Evolutionary conservation across 129 eudicot species (phyloP), one percentile per base, ranked within the genome.

Genomic region (Flaveria sonorensis): DNA sequence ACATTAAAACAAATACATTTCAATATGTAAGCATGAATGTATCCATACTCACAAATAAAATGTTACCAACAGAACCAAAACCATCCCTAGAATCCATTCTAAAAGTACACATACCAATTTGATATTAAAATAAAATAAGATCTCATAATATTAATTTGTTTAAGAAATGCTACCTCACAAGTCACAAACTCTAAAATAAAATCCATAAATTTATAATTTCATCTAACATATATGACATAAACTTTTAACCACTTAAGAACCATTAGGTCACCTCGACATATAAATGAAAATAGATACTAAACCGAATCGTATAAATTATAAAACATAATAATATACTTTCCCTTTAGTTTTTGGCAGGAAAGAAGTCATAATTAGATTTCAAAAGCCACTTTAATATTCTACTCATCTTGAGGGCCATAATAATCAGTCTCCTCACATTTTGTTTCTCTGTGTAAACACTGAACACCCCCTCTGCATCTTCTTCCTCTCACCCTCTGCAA

Each of bases 311-410:
- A 21, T 21, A 57, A 21, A 12, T 6, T 57, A 21, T 21, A 57
- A 21, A 12, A 26, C 2, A 71, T 7, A 1, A 5, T 21, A 16
- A 50, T 19, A 53, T 8, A n/a, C 7, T 55, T 53, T 39, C 1
- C 11, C 23, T 43, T 45, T 68, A 20, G 6, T 10, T 68, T n/a
- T 14, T 51, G 42, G n/a, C 18, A 40, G 26, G 6, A 67, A 76
- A 48, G 24, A 10, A 20, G 45, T 67, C 40, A 68, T 68, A 69
- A 77, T 56, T 26, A 14, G 47, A 3, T 59, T 8, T 15, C 52
- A 76, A 78, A 70, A 70, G 76, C 69, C 7, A 56, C 82, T 69
- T 78, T 78, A 78, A 78, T n/a, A 70, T 20, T 43, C 5, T 26
- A 70, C 71, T 26, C 80, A 76, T 66, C 18, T 23, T 55, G 57